These are phyloP conservation scores for Psidium guajava DNA, from an alignment of 345 rosid genomes.

Conservation along the genomic window DNA sequence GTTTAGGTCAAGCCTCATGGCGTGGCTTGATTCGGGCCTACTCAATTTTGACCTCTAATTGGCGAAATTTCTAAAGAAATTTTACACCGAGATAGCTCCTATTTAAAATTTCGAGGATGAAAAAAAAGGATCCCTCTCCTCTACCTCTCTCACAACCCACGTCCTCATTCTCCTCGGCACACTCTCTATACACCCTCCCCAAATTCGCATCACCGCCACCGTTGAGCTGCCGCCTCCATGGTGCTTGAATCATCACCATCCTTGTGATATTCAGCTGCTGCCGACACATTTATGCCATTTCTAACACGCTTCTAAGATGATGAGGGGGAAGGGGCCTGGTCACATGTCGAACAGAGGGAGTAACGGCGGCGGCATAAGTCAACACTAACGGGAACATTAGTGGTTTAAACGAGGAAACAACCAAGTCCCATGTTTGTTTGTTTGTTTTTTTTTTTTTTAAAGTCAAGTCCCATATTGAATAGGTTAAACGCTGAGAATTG, in stretches of 20 bases:
- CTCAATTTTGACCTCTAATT: neutral
- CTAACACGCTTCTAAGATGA: neutral
- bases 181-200: neutral
- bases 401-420: neutral
- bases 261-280: neutral
- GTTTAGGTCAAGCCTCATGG: neutral
- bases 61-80: neutral
- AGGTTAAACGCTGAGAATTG: rapidly evolving
- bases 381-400: neutral
- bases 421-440: too few species aligned
- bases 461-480: neutral
- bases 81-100: neutral
- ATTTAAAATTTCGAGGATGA: neutral
- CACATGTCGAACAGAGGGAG: neutral
- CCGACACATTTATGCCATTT: neutral
- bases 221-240: neutral
- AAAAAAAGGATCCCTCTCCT: too few species aligned
- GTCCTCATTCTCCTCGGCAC: neutral
- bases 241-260: neutral
- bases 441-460: too few species aligned
- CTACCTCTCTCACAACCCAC: neutral
- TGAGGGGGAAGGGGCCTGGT: neutral
- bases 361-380: neutral
- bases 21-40: neutral
- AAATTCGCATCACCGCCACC: neutral